Evolutionary conservation across 192 early-diverging fungal species (phyloP), one percentile per base, ranked within the genome.

Genomic region (Coemansia sp.): DNA sequence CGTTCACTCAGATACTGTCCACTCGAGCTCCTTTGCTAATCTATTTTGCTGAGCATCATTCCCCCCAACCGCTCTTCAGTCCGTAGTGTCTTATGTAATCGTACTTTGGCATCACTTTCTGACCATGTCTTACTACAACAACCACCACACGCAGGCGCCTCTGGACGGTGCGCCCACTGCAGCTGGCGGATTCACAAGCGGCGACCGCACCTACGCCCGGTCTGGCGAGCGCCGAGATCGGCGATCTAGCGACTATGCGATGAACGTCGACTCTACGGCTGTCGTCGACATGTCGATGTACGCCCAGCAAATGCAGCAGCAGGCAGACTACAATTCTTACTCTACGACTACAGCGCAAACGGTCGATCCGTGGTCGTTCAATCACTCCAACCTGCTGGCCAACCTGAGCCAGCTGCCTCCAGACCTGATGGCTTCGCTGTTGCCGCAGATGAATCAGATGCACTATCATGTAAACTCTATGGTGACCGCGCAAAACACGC

Each of bases 301-400:
- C 21, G 26, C 41, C 29, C 27, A 27, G 37, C 68, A 52, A 32
- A 33, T 15, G 40, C 55, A 59, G 7, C 46, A 58, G 6, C 53
- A 61, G 19, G 10, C 43, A 2, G 74, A 70, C 60, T 70, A 70
- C 38, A 63, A 67, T 24, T 39, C 74, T 0, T 76, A 76, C 33
- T 60, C 68, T 3, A 76, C 64, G 10, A 76, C 74, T 15, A 76
- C 74, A 1, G 74, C 68, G 54, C 74, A 76, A 26, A 70, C 63
- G 64, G 60, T 76, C 15, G 74, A 76, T 67, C 74, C 67, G 35
- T 76, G 74, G 74, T 48, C 74, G 8, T 70, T 70, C 34, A 76
- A 76, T 43, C 74, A 76, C 39, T 60, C 74, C 24, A 66, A 32
- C 3, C 27, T 76, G 43, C 56, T 76, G 6, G 59, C 74, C 3